A percentile compares a stretch with the other conserved stretches of the same genome.
Evolutionary conservation across 345 rosid species (phyloP).

Genomic region (Gossypium australe): DNA sequence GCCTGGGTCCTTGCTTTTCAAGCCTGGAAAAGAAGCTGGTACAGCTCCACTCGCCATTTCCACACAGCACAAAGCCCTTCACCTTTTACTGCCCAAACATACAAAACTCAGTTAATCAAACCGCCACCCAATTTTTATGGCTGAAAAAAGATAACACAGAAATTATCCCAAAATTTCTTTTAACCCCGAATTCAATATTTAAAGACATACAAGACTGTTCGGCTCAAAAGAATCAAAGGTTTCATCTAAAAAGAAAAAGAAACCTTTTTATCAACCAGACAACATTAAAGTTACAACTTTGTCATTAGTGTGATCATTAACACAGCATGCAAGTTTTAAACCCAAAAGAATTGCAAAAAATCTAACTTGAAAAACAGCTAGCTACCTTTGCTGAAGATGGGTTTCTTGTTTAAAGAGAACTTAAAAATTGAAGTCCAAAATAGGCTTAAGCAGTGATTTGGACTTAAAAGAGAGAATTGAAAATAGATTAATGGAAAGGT

Average conservation of each 20-base stretch:
- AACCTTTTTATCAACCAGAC: not conserved
- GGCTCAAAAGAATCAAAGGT: not conserved
- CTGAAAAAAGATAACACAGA: not conserved
- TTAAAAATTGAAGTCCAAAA: not conserved
- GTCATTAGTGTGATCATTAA: not conserved
- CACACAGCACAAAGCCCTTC: constrained; percentile 11
- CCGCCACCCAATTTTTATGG: no score
- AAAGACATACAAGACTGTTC: not conserved
- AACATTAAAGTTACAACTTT: not conserved
- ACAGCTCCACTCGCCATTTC: constrained; percentile 75
- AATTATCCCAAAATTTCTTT: not conserved
- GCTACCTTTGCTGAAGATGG: not conserved
- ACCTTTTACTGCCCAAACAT: constrained; percentile 10
- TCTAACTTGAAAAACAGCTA: not conserved
- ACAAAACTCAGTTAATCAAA: not conserved
- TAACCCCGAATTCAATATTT: not conserved
- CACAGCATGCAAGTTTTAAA: not conserved
- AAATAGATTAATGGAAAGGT: constrained; percentile 20
- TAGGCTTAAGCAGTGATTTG: constrained; percentile 1
- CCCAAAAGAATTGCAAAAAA: not conserved
- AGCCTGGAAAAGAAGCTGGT: constrained; percentile 59
- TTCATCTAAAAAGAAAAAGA: not conserved
- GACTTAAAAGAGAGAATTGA: not conserved
- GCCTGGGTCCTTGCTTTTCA: constrained; percentile 50
- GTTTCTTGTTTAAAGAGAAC: not conserved